Evolutionary conservation across 139 green algal genomes (phyloP).

Genomic region (Yamagishiella unicocca): DNA sequence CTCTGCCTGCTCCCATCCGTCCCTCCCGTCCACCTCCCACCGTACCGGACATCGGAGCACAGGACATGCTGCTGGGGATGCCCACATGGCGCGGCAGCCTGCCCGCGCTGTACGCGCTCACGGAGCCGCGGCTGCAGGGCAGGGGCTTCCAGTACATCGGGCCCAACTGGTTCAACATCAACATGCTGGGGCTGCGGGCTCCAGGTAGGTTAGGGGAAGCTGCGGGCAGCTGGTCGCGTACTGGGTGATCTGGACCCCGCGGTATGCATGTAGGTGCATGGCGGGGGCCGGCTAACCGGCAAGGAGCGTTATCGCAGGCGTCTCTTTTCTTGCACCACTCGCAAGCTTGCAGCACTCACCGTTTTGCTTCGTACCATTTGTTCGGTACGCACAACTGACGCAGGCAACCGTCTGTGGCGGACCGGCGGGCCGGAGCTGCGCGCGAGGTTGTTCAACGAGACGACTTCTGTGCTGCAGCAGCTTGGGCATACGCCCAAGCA

Average conservation of each 20-base stretch:
- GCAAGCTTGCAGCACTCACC: no score
- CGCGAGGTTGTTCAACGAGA: background rate
- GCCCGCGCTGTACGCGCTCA: conserved; percentile 46
- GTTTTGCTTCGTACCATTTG: no score
- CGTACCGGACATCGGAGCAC: background rate
- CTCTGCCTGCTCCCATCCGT: background rate
- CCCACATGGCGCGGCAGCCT: conserved; percentile 32
- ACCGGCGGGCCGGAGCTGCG: conserved; percentile 20
- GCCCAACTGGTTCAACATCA: conserved; percentile 24
- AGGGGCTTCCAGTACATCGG: conserved; percentile 19
- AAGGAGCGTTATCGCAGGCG: no score
- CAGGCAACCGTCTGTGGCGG: conserved; percentile 34
- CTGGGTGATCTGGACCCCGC: no score
- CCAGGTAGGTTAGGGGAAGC: background rate
- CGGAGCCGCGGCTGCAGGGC: conserved; percentile 6
- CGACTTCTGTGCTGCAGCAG: background rate
- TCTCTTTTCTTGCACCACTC: no score
- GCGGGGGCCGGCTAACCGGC: no score
- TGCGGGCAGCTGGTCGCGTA: no score
- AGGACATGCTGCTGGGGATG: conserved; percentile 40
- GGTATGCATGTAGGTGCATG: no score
- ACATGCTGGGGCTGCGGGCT: background rate
- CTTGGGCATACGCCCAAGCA: background rate
- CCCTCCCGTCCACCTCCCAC: background rate
- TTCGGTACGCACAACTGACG: no score